Conservation (phyloP, 2,329 filamentous ascomycete genomes). For the Pestalotiopsis fici region DNA sequence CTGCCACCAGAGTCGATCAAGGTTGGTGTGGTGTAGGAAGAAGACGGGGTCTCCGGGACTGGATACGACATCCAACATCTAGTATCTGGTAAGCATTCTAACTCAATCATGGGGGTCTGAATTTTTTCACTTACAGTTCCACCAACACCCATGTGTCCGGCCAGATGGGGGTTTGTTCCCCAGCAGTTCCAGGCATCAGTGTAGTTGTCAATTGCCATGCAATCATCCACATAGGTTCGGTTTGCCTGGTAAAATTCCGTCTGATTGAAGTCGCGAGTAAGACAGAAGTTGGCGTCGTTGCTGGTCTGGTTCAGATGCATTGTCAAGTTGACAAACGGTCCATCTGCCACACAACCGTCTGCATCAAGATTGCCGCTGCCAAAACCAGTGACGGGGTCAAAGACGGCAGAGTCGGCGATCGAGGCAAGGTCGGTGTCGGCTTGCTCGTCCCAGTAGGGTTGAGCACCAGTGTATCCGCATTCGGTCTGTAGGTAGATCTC, state of each 20-base stretch:
- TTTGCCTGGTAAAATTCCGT: neutral
- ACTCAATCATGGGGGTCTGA: neutral
- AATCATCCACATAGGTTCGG: neutral
- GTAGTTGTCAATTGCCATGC: constrained; percentile 7
- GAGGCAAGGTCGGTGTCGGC: neutral
- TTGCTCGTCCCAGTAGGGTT: neutral
- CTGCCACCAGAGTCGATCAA: constrained; percentile 29
- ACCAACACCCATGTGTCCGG: neutral
- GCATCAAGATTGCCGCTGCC: neutral
- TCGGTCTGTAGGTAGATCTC: constrained; percentile 8
- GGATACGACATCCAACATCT: constrained; percentile 12
- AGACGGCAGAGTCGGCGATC: neutral
- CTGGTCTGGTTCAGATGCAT: neutral
- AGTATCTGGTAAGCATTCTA: neutral
- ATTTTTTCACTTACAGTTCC: neutral
- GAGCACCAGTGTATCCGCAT: constrained; percentile 1
- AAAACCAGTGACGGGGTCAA: neutral
- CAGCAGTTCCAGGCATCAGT: constrained; percentile 4
- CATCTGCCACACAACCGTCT: neutral
- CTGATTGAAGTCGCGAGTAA: constrained; percentile 4
- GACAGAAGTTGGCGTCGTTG: neutral
- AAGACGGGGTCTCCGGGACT: constrained; percentile 35
- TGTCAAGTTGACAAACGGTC: constrained; percentile 4
- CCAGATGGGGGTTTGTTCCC: neutral
- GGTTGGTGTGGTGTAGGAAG: constrained; percentile 28